Conservation (phyloP, 2,329 filamentous ascomycete genomes). For the Cylindrodendrum hubeiense region DNA sequence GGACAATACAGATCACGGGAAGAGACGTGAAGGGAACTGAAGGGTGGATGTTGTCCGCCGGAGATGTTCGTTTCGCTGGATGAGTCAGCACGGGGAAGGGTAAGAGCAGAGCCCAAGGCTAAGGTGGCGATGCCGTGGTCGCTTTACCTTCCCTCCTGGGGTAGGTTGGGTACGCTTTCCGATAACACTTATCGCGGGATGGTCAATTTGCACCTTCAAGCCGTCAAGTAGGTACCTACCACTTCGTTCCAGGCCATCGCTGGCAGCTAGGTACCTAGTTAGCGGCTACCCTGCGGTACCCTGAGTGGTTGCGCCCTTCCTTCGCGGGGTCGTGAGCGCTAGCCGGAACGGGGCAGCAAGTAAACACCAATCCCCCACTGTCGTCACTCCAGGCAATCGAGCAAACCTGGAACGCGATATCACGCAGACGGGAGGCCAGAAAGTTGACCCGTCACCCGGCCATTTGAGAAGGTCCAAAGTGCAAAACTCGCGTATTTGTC, state of each 20-base stretch:
- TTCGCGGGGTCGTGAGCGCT: conserved; percentile 15
- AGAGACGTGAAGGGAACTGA: neutral
- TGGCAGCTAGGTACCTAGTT: too few species aligned
- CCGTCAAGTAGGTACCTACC: neutral
- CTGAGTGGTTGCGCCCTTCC: neutral
- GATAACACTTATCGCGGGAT: neutral
- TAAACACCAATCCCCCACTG: conserved; percentile 26
- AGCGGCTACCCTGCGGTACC: too few species aligned
- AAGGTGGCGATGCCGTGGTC: conserved; percentile 18
- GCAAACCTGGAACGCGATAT: conserved; percentile 17
- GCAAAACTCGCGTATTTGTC: neutral
- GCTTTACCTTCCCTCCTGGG: conserved; percentile 21
- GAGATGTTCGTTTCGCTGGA: conserved; percentile 22
- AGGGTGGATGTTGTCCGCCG: conserved; percentile 10
- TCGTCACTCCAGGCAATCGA: conserved; percentile 13
- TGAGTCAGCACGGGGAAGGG: conserved; percentile 22
- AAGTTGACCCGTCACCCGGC: conserved; percentile 1
- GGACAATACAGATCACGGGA: neutral
- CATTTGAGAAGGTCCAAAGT: neutral
- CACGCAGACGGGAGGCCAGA: conserved; percentile 5
- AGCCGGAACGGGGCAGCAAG: conserved; percentile 21
- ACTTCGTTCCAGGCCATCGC: too few species aligned
- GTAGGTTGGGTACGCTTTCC: conserved; percentile 1
- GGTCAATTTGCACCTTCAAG: neutral
- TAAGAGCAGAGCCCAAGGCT: neutral